Evolutionary conservation across 148 eudicot genomes (phyloP).

Genomic region (Cornus controversa): DNA sequence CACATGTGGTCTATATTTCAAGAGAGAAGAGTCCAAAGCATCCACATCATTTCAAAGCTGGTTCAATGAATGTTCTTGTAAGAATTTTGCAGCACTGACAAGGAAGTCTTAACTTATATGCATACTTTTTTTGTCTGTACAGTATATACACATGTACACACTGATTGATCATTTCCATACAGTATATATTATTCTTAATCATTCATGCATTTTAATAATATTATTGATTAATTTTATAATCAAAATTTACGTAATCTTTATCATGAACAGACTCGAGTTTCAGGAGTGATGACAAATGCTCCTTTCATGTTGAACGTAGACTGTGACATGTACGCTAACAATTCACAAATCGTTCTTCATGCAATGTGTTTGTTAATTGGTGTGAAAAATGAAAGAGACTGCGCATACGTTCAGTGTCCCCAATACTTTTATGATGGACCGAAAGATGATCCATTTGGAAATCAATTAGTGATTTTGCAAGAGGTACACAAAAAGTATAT

Average conservation of each 20-base stretch:
- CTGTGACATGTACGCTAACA: constrained; percentile 38
- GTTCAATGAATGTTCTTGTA: too few relatives aligned
- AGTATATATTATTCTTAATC: too few relatives aligned
- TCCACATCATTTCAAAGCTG: constrained; percentile 42
- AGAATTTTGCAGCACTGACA: not conserved
- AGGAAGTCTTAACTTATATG: too few relatives aligned
- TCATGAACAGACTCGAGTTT: constrained; percentile 28
- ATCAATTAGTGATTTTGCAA: constrained; percentile 18
- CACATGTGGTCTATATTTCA: constrained; percentile 33
- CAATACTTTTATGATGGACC: constrained; percentile 29
- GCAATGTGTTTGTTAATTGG: constrained; percentile 34
- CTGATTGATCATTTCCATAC: too few relatives aligned
- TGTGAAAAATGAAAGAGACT: constrained; percentile 16
- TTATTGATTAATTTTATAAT: too few relatives aligned
- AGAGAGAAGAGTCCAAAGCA: constrained; percentile 36
- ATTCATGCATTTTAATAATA: too few relatives aligned
- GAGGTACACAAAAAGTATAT: constrained; percentile 5
- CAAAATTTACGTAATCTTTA: too few relatives aligned
- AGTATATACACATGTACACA: too few relatives aligned
- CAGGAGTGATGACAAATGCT: constrained; percentile 49
- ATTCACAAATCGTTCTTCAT: constrained; percentile 26
- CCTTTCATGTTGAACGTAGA: constrained; percentile 38
- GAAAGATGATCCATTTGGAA: constrained; percentile 40
- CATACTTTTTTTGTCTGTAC: too few relatives aligned
- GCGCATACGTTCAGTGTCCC: constrained; percentile 31